Evolutionary conservation across 2,329 filamentous ascomycete species (phyloP).

Genomic region (Ambrosiella xylebori): DNA sequence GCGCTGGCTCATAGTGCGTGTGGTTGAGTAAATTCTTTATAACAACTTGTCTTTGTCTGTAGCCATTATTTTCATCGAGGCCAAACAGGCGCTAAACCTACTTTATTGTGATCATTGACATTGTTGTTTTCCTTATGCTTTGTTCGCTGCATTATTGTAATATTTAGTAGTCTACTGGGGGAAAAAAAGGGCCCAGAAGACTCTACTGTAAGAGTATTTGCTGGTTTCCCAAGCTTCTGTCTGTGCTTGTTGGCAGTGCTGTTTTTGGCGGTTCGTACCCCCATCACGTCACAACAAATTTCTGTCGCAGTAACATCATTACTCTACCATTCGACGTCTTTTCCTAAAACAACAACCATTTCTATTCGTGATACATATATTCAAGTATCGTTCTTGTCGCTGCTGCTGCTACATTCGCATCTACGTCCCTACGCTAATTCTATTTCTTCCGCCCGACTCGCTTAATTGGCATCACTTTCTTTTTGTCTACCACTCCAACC

Average conservation of each 20-base stretch:
- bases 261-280: constrained; percentile 1
- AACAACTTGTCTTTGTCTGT: too few relatives aligned
- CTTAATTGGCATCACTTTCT: too few relatives aligned
- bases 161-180: too few relatives aligned
- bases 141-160: too few relatives aligned
- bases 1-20: background rate
- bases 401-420: too few relatives aligned
- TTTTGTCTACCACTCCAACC: too few relatives aligned
- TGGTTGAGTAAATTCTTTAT: too few relatives aligned
- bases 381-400: background rate
- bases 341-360: background rate
- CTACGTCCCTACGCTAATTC: too few relatives aligned
- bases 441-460: too few relatives aligned
- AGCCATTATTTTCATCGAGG: background rate
- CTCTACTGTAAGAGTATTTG: background rate
- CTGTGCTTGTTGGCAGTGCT: constrained; percentile 2
- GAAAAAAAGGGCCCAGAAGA: too few relatives aligned
- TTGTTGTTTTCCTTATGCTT: too few relatives aligned
- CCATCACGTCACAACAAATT: constrained; percentile 3
- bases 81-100: background rate
- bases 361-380: background rate
- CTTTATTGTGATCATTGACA: too few relatives aligned
- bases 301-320: background rate
- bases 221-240: background rate
- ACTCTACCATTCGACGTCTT: background rate